Evolutionary conservation across 1,284 basidiomycete genomes (phyloP).

Genomic region (Trametes versicolor): DNA sequence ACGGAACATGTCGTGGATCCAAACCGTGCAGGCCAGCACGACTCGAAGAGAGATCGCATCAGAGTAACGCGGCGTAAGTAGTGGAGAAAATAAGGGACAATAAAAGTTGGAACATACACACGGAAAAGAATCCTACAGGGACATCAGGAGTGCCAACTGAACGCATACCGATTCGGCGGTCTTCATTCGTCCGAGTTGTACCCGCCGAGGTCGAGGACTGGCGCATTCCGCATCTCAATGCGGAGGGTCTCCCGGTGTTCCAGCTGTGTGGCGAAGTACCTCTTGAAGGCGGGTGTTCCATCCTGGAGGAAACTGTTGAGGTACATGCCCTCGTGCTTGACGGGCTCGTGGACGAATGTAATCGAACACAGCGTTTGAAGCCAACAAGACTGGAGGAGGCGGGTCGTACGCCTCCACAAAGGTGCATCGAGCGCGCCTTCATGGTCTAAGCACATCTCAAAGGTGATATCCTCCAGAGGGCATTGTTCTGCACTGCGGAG

Average conservation of each 20-base stretch:
- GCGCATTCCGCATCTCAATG: not conserved
- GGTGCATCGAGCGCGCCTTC: not conserved
- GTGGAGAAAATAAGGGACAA: no score
- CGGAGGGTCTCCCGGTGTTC: not conserved
- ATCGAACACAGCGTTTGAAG: slow-evolving; percentile 9
- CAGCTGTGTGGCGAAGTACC: not conserved
- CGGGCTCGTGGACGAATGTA: slow-evolving; percentile 18
- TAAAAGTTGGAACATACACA: no score
- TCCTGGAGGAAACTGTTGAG: slow-evolving; percentile 12
- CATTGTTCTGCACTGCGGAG: not conserved
- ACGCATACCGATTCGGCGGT: not conserved
- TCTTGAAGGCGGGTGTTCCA: not conserved
- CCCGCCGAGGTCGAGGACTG: not conserved
- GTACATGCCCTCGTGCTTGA: not conserved
- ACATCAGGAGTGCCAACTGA: no score
- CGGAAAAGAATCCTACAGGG: no score
- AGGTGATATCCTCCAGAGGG: not conserved
- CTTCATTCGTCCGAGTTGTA: not conserved
- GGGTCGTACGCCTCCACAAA: not conserved
- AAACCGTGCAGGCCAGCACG: no score
- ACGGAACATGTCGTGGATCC: no score
- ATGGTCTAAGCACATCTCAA: not conserved
- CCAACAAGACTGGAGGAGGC: slow-evolving; percentile 5
- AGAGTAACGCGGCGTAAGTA: no score
- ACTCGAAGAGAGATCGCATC: no score